phyloP scores from a whole-genome alignment of 768 basidiomycete species.

The Mycena indigotica region DNA sequence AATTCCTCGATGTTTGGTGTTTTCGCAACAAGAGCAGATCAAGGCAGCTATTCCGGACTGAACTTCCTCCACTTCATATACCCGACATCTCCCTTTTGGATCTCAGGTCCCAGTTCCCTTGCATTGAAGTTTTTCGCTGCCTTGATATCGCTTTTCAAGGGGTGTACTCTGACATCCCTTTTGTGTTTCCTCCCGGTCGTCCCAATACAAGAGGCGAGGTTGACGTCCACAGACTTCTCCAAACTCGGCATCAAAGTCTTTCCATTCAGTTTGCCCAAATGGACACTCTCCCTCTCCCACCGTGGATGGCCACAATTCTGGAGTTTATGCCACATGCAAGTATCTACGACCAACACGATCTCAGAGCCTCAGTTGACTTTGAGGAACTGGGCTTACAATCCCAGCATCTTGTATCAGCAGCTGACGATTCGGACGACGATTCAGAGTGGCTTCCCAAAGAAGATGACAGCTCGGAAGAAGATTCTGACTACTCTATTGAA shows the following conservation, averaged over 20 bases:
- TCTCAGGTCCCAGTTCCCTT: slow-evolving; percentile 2
- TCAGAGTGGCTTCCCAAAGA: slow-evolving; percentile 1
- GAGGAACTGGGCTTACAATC: no score
- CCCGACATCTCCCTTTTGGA: neutral
- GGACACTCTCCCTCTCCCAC: neutral
- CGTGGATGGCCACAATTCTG: neutral
- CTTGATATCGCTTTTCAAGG: slow-evolving; percentile 1
- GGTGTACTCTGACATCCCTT: neutral
- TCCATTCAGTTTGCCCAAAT: neutral
- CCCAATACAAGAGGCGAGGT: neutral
- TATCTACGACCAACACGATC: neutral
- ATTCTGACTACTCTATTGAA: neutral
- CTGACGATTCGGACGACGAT: neutral
- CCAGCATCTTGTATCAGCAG: no score
- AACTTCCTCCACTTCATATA: neutral
- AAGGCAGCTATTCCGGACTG: no score
- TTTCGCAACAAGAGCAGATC: no score
- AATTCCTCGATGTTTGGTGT: neutral
- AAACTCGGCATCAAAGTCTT: no score
- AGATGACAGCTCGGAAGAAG: neutral
- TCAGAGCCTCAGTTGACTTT: neutral
- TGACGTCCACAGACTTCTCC: neutral
- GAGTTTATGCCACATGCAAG: neutral
- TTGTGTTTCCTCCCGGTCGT: neutral
- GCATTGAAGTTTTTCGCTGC: neutral